Percentiles rank a stretch among this genome's conserved stretches.
These are phyloP conservation scores for Ramichloridium luteum DNA, from an alignment of 2,329 filamentous ascomycete species.

Conservation along the genomic window DNA sequence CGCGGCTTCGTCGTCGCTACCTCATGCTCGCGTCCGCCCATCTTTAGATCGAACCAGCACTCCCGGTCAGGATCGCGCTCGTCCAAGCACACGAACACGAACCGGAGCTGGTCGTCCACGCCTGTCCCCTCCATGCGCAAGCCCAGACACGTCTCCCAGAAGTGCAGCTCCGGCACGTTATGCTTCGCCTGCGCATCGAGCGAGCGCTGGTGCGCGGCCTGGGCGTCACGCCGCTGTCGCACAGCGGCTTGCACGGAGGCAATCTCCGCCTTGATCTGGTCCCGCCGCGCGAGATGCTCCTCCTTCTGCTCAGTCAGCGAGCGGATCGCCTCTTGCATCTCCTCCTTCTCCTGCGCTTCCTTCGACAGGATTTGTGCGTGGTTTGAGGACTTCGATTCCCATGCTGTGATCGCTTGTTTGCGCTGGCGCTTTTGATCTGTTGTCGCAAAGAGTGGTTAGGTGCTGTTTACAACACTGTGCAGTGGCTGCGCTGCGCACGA, in stretches of 20 bases:
- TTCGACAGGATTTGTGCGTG: conserved; percentile 65
- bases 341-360: conserved; percentile 59
- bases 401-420: conserved; percentile 74
- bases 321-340: conserved; percentile 50
- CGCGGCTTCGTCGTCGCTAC: conserved; percentile 72
- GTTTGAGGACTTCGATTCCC: conserved; percentile 56
- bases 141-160: conserved; percentile 88
- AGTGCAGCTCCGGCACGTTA: conserved; percentile 86
- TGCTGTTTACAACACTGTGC: background rate
- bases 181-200: conserved; percentile 74
- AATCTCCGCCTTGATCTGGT: conserved; percentile 45
- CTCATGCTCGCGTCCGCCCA: conserved; percentile 69
- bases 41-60: conserved; percentile 86
- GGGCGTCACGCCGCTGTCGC: conserved; percentile 55
- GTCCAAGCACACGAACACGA: conserved; percentile 77
- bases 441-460: background rate
- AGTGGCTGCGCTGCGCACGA: background rate
- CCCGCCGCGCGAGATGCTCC: conserved; percentile 41
- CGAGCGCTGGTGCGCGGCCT: conserved; percentile 58
- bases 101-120: conserved; percentile 67
- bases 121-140: conserved; percentile 73
- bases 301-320: conserved; percentile 45
- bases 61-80: conserved; percentile 80
- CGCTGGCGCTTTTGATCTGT: conserved; percentile 85
- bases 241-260: conserved; percentile 58